Evolutionary conservation across 2,329 filamentous ascomycete genomes (phyloP).

Genomic region (Aaosphaeria arxii): DNA sequence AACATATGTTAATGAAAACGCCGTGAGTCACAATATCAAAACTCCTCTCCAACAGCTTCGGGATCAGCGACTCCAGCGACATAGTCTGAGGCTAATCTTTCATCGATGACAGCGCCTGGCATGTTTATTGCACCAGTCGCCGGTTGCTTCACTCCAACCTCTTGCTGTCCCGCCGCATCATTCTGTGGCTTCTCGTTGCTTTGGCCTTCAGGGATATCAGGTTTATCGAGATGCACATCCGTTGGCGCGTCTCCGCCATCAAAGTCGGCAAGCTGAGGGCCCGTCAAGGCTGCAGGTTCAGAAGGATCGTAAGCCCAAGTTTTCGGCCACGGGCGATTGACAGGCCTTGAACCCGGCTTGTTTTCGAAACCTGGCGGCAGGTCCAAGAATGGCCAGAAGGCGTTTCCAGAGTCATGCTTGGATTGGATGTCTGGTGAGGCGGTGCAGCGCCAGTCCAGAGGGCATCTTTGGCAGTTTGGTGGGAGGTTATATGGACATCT

Average conservation of each 20-base stretch:
- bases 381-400: too few relatives aligned
- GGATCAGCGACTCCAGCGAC: neutral
- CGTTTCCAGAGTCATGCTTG: too few relatives aligned
- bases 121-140: neutral
- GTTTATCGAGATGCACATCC: neutral
- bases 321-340: neutral
- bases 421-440: neutral
- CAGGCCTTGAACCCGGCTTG: too few relatives aligned
- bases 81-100: neutral
- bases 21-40: too few relatives aligned
- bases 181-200: neutral
- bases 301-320: neutral
- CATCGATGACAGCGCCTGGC: neutral
- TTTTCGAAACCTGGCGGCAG: too few relatives aligned
- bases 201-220: neutral
- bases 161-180: neutral
- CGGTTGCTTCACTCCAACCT: neutral
- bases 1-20: too few relatives aligned
- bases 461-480: conserved; percentile 1
- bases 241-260: neutral
- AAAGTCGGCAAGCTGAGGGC: neutral
- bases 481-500: neutral
- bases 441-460: neutral
- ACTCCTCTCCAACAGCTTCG: too few relatives aligned
- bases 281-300: conserved; percentile 2